Evolutionary conservation across 1,284 basidiomycete genomes (phyloP), one percentile per base, ranked within the genome.

Genomic region (Naganishia liquefaciens): DNA sequence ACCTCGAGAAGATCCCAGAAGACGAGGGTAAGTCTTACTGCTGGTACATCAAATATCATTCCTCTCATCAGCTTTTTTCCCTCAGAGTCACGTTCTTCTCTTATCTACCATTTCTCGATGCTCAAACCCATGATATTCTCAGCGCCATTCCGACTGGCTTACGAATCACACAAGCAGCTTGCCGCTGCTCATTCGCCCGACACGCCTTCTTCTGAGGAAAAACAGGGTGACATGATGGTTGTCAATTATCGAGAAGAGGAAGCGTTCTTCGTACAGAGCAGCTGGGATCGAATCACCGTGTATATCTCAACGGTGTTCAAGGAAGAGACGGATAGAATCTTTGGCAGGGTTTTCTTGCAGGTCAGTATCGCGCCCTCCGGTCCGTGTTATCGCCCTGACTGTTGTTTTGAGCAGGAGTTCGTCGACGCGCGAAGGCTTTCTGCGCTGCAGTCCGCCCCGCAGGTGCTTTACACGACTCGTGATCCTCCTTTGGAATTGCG

Each of bases 261-360:
- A 79, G 93, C 91, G 9, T 96, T 99, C 78, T 99, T 94, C 77
- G 85, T 99, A 47, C 90, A 92, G 73, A 93, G 96, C 5, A 87
- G 89, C 50, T 85, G 87, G 58, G 96, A 99, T 82, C 89, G 96
- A 67, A 95, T 99, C 57, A 99, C 96, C 0, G 92, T 98, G 65
- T 91, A 98, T 73, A 99, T 99, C 80, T 93, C 90, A 4, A 99
- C 96, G 13, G 85, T 93, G 51, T 99, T 99, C 82, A 86, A 90
- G 73, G 96, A 99, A 73, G 96, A 99, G 80, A 97, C 95, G 6
- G 96, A 99, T 80, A 86, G 93, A 63, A 91, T 98, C 58, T 92
- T 93, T 76, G 96, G 96, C 27, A 93, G 93, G 74, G 90, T 99
- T 6, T 99, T 99, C 82, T 81, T 99, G 67, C 96, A 99, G 84